These are phyloP conservation scores for Eimeria nieschulzi DNA, from an alignment of 169 alveolate species.

Conservation along the genomic window DNA sequence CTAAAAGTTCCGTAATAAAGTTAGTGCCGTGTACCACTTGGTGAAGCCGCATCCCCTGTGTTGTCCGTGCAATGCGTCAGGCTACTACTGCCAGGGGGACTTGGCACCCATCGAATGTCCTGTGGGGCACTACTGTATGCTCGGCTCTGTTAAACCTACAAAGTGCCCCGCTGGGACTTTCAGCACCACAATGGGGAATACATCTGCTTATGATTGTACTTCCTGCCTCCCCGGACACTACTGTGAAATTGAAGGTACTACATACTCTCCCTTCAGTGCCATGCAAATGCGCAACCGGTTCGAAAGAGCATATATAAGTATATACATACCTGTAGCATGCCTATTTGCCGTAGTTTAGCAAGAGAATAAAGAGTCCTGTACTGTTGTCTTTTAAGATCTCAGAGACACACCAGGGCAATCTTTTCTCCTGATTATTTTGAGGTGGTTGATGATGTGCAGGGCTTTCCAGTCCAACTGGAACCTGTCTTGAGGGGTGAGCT, in stretches of 20 bases:
- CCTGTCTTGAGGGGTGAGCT: conserved; percentile 42
- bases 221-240: conserved; percentile 69
- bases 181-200: conserved; percentile 35
- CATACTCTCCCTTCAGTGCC: neutral
- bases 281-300: too few species aligned
- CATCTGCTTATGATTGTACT: conserved; percentile 53
- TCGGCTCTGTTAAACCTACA: conserved; percentile 72
- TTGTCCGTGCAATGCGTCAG: conserved; percentile 1
- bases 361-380: too few species aligned
- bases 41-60: too few species aligned
- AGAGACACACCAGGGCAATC: too few species aligned
- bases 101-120: conserved; percentile 62
- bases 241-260: conserved; percentile 29
- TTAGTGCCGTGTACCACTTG: conserved; percentile 68
- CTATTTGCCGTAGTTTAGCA: too few species aligned
- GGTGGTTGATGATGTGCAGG: conserved; percentile 31
- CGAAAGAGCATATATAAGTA: too few species aligned
- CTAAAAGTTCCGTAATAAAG: neutral
- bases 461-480: conserved; percentile 10
- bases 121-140: conserved; percentile 81
- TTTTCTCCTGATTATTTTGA: neutral
- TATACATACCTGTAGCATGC: too few species aligned
- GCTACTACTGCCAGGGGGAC: conserved; percentile 27
- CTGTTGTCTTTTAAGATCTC: too few species aligned
- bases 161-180: conserved; percentile 79